Conservation (phyloP, 352 stramenopile species). For the Phytophthora citricola region DNA sequence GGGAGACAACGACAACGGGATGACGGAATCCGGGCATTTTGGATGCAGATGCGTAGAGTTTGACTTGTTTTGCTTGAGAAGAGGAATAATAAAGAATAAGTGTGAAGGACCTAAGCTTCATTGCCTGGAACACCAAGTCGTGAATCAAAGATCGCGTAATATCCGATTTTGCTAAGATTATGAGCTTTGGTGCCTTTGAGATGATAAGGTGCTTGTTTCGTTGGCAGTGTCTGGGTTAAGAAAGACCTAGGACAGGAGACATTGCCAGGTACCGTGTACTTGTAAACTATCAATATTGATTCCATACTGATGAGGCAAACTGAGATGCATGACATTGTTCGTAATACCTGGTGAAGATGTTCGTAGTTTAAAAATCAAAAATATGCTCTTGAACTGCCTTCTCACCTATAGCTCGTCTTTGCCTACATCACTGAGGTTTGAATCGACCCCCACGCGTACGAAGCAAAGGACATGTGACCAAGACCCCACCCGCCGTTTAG, state of each 20-base stretch:
- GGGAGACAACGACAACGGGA: slow-evolving; percentile 41
- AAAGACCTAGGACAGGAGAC: too few relatives aligned
- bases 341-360: too few relatives aligned
- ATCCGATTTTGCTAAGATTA: slow-evolving; percentile 3
- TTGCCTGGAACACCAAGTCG: not conserved
- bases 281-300: not conserved
- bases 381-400: not conserved
- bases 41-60: not conserved
- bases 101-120: not conserved
- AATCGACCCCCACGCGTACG: slow-evolving; percentile 44
- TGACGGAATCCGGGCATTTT: slow-evolving; percentile 23
- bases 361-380: too few relatives aligned
- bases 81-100: not conserved
- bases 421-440: slow-evolving; percentile 28
- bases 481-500: slow-evolving; percentile 42
- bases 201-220: slow-evolving; percentile 3
- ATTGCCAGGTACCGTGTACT: not conserved
- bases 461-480: slow-evolving; percentile 51
- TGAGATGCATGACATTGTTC: too few relatives aligned
- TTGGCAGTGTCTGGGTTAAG: too few relatives aligned
- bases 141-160: slow-evolving; percentile 7
- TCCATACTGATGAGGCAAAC: not conserved
- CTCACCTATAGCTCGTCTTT: slow-evolving; percentile 34
- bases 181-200: slow-evolving; percentile 5
- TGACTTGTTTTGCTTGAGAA: not conserved